These are phyloP conservation scores for Anacardium occidentale DNA, from an alignment of 345 rosid species.

Conservation along the genomic window DNA sequence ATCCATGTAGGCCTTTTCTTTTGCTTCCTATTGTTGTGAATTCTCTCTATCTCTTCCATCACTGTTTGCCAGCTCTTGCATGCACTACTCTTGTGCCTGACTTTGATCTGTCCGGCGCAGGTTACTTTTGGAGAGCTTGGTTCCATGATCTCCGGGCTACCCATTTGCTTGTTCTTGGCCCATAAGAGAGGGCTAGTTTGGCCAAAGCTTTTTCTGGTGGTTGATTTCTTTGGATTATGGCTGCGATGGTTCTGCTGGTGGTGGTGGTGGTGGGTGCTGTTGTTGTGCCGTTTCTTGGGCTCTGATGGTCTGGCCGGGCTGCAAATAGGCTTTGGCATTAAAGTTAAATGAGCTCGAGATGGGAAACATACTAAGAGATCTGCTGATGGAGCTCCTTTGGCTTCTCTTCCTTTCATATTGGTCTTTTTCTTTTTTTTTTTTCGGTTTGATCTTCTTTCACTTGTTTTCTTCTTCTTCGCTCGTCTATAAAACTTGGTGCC, in stretches of 20 bases:
- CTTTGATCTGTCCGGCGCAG: slow-evolving; percentile 94
- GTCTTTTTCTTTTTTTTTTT: no score
- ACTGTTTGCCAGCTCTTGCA: slow-evolving; percentile 80
- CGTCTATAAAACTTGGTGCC: background rate
- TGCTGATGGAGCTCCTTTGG: slow-evolving; percentile 56
- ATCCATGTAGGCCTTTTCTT: slow-evolving; percentile 44
- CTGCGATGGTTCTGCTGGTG: slow-evolving; percentile 37
- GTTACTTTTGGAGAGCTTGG: slow-evolving; percentile 93
- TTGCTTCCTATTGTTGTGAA: slow-evolving; percentile 43
- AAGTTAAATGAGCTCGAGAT: slow-evolving; percentile 58
- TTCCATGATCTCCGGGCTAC: slow-evolving; percentile 44
- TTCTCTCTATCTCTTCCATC: slow-evolving; percentile 68
- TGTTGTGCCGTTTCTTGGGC: slow-evolving; percentile 42
- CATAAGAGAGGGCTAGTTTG: slow-evolving; percentile 61
- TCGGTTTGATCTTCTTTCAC: background rate
- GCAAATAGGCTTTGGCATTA: slow-evolving; percentile 69
- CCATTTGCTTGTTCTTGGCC: slow-evolving; percentile 60
- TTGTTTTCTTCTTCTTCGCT: slow-evolving; percentile 12
- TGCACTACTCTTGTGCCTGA: slow-evolving; percentile 51
- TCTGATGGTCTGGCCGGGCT: slow-evolving; percentile 66
- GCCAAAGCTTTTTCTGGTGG: slow-evolving; percentile 21
- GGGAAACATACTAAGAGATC: slow-evolving; percentile 90
- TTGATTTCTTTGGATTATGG: slow-evolving; percentile 39
- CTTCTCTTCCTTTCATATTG: slow-evolving; percentile 72
- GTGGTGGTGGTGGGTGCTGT: slow-evolving; percentile 32